phyloP scores from a whole-genome alignment of 2,329 filamentous ascomycete species.

The Fusarium nematophilum region DNA sequence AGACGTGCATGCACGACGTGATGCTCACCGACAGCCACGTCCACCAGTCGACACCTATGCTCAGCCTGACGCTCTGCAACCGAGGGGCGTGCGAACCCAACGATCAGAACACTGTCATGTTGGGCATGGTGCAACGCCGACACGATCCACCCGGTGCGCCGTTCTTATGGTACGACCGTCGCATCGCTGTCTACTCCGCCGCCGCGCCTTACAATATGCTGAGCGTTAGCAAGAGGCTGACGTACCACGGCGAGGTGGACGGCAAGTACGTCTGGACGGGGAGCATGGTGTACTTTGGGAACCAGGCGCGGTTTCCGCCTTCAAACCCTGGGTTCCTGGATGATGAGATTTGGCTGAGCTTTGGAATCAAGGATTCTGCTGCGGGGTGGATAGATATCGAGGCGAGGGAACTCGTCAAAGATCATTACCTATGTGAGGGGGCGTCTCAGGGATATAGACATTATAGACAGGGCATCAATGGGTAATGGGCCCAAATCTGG shows the following conservation, averaged over 20 bases:
- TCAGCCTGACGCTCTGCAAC: slow-evolving; percentile 36
- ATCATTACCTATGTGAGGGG: slow-evolving; percentile 36
- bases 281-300: slow-evolving; percentile 32
- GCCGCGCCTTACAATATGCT: slow-evolving; percentile 34
- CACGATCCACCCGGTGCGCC: slow-evolving; percentile 16
- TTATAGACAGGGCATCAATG: slow-evolving; percentile 29
- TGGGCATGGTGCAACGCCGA: slow-evolving; percentile 36
- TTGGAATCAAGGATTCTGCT: slow-evolving; percentile 34
- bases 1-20: slow-evolving; percentile 36
- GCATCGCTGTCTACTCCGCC: slow-evolving; percentile 32
- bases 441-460: slow-evolving; percentile 25
- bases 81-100: slow-evolving; percentile 28
- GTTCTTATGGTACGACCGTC: slow-evolving; percentile 35
- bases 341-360: slow-evolving; percentile 39
- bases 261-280: slow-evolving; percentile 35
- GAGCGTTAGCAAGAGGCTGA: slow-evolving; percentile 38
- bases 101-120: slow-evolving; percentile 32
- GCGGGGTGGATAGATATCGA: slow-evolving; percentile 38
- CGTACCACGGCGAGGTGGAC: slow-evolving; percentile 36
- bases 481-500: neutral
- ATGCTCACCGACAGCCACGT: slow-evolving; percentile 26
- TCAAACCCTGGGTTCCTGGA: slow-evolving; percentile 34
- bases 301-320: slow-evolving; percentile 20
- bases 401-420: slow-evolving; percentile 30
- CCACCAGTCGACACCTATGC: slow-evolving; percentile 38